Conservation (phyloP, 352 stramenopile genomes). For the Pythium phragmitis region DNA sequence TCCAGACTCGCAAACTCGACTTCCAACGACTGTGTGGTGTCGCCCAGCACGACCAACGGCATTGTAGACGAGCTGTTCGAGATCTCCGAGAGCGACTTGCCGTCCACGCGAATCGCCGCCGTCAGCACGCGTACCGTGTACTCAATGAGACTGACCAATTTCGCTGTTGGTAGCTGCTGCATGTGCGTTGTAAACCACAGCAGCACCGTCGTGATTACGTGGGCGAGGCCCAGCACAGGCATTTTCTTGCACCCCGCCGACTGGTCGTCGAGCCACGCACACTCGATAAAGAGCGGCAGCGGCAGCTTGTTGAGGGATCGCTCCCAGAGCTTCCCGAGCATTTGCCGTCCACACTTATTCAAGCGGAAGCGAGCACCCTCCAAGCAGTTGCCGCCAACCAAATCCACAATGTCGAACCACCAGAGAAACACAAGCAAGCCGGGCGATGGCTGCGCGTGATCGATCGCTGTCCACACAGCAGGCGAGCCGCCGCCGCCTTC, state of each 20-base stretch:
- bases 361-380: conserved; percentile 39
- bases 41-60: neutral
- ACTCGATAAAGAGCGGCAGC: conserved; percentile 63
- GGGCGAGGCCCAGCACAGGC: conserved; percentile 46
- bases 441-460: conserved; percentile 23
- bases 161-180: neutral
- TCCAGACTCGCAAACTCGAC: conserved; percentile 5
- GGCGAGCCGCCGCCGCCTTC: neutral
- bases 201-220: conserved; percentile 49
- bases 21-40: conserved; percentile 5
- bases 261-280: conserved; percentile 66
- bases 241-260: conserved; percentile 31
- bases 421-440: conserved; percentile 50
- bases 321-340: conserved; percentile 48
- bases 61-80: neutral
- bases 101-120: conserved; percentile 2
- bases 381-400: conserved; percentile 22
- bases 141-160: neutral
- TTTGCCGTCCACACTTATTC: conserved; percentile 41
- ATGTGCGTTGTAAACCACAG: conserved; percentile 25
- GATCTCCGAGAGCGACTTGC: conserved; percentile 4
- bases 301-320: conserved; percentile 46
- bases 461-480: conserved; percentile 1
- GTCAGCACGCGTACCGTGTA: conserved; percentile 10
- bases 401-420: conserved; percentile 45